A percentile compares a stretch with the other conserved stretches of the same genome.
These are phyloP conservation scores for Xylariaceae sp. DNA, from an alignment of 2,329 filamentous ascomycete species.

Conservation along the genomic window DNA sequence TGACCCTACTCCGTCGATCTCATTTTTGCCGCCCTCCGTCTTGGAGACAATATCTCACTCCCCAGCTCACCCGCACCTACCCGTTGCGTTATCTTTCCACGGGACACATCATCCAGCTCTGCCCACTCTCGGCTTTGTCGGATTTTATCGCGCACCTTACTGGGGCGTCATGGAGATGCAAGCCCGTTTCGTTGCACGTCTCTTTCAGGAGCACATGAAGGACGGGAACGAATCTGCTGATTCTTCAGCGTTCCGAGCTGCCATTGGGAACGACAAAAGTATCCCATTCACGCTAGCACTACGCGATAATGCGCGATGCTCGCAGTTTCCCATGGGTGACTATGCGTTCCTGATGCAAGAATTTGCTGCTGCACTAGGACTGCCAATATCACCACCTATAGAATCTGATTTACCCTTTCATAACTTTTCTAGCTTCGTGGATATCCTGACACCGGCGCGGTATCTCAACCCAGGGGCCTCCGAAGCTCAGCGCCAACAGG, in stretches of 20 bases:
- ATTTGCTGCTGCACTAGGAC: slow-evolving; percentile 54
- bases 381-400: slow-evolving; percentile 40
- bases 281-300: slow-evolving; percentile 46
- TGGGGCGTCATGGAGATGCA: slow-evolving; percentile 90
- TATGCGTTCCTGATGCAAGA: slow-evolving; percentile 72
- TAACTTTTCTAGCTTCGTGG: slow-evolving; percentile 42
- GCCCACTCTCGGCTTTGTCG: slow-evolving; percentile 68
- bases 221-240: slow-evolving; percentile 13
- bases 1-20: slow-evolving; percentile 56
- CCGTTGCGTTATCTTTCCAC: slow-evolving; percentile 63
- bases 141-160: slow-evolving; percentile 78
- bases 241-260: slow-evolving; percentile 32
- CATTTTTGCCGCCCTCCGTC: slow-evolving; percentile 56
- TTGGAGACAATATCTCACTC: slow-evolving; percentile 55
- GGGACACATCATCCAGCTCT: slow-evolving; percentile 57
- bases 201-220: slow-evolving; percentile 14
- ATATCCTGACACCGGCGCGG: slow-evolving; percentile 52
- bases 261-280: slow-evolving; percentile 41
- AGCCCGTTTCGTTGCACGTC: slow-evolving; percentile 57
- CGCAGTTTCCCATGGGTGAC: slow-evolving; percentile 79
- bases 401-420: slow-evolving; percentile 19
- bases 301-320: slow-evolving; percentile 47
- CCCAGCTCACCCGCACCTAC: slow-evolving; percentile 48
- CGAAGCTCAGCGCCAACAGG: slow-evolving; percentile 37
- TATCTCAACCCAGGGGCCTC: slow-evolving; percentile 41